Base-by-base conservation (phyloP, 371 early-diverging fungal species). In the Syncephalastrum sp. region DNA sequence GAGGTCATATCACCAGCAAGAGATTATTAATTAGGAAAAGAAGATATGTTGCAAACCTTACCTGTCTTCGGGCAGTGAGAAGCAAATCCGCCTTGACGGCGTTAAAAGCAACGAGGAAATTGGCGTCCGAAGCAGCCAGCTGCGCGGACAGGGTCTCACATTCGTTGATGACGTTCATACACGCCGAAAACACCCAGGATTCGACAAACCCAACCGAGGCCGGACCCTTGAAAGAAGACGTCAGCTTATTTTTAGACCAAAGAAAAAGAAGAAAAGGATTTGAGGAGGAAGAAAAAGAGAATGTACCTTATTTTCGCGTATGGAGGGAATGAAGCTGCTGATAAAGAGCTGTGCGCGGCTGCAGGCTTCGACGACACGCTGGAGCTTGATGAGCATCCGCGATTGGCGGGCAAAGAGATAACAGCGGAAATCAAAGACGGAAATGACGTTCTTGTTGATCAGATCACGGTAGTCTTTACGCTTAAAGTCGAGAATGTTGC, bases 381-480 rank as follows among this genome's bases (percentile, higher is more conserved):
- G 82, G 52, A 90, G 61, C 33, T 83, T 82, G 21, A 91, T 69
- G 15, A 96, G 68, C 65, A 96, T 73, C 43, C 82, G 83, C 23
- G 86, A 83, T 65, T 97, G 98, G 21, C 95, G 75, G 13, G 90
- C 92, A 70, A 96, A 95, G 5, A 98, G 75, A 66, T 97, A 98
- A 49, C 91, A 84, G 49, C 95, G 85, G 56, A 97, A 95, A 71
- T 98, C 98, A 69, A 96, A 97, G 24, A 96, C 89, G 1, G 92
- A 81, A 46, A 95, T 92, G n/a, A 82, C 81, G 74, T 92, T 97
- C 64, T 94, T 91, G 50, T 88, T 84, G 63, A 97, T 94, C 74
- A 85, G 70, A 33, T 92, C 89, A 24, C 94, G 83, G 61, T 95
- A 98, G 5, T 88, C 86, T 68, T 94, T 95, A 42, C 81, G 81